Evolutionary conservation across 345 rosid genomes (phyloP).

Genomic region (Chamaenerion angustifolium): DNA sequence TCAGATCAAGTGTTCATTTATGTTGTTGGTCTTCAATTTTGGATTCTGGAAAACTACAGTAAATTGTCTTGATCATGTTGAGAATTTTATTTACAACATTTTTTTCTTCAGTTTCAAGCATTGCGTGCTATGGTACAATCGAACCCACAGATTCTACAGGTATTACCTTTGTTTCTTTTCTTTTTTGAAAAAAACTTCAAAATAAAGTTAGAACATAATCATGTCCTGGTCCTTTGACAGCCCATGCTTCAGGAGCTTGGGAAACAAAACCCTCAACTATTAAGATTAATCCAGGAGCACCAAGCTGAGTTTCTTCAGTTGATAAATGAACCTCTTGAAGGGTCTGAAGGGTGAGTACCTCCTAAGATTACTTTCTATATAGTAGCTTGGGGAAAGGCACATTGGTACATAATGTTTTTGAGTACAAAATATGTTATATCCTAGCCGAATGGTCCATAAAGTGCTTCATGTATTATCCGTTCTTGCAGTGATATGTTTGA

Average conservation of each 20-base stretch:
- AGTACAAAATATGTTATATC: background rate
- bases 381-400: too few relatives aligned
- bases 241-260: constrained; percentile 99
- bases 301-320: constrained; percentile 84
- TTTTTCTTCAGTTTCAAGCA: constrained; percentile 55
- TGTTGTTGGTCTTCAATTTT: too few relatives aligned
- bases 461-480: background rate
- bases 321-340: constrained; percentile 88
- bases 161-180: constrained; percentile 3
- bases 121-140: constrained; percentile 91
- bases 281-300: constrained; percentile 85
- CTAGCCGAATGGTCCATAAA: too few relatives aligned
- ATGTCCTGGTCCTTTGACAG: constrained; percentile 24
- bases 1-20: too few relatives aligned
- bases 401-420: background rate
- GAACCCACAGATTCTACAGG: constrained; percentile 97
- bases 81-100: background rate
- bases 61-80: too few relatives aligned
- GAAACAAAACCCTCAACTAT: constrained; percentile 91
- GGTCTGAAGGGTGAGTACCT: constrained; percentile 74
- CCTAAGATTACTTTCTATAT: background rate
- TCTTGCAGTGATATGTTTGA: constrained; percentile 62
- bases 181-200: background rate
- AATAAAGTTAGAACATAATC: background rate
- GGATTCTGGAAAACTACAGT: too few relatives aligned